These are phyloP conservation scores for Carex kokanica DNA, from an alignment of 176 grass and related monocot species.

Conservation along the genomic window DNA sequence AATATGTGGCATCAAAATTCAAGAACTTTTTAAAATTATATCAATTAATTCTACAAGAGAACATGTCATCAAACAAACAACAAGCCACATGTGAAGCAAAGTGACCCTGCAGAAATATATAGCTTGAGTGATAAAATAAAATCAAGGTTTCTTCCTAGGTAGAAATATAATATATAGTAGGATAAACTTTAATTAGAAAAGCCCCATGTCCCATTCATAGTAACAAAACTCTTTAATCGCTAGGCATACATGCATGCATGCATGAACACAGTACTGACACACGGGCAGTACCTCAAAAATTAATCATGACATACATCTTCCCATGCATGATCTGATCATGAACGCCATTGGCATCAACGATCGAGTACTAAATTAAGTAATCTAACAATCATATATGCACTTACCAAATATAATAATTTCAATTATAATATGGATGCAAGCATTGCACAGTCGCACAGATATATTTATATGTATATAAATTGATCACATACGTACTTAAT, in stretches of 20 bases:
- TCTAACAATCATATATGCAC: background rate
- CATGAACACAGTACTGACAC: constrained; percentile 14
- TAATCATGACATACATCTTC: background rate
- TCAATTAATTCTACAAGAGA: no score
- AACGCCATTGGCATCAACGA: background rate
- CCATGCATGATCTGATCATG: constrained; percentile 4
- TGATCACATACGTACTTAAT: background rate
- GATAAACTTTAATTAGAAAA: no score
- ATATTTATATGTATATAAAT: background rate
- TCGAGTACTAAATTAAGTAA: background rate
- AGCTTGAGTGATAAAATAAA: no score
- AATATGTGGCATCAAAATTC: no score
- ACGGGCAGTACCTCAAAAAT: background rate
- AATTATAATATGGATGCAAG: background rate
- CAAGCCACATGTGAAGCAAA: no score
- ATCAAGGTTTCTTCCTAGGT: no score
- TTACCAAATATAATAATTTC: constrained; percentile 17
- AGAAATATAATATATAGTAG: no score
- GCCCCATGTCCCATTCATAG: no score
- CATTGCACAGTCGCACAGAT: background rate
- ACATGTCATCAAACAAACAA: no score
- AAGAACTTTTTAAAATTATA: no score
- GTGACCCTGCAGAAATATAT: no score
- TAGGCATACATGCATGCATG: constrained; percentile 6
- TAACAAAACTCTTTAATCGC: no score